phyloP scores from a whole-genome alignment of 1,139 yeast species.

The Kodamaea suecica region DNA sequence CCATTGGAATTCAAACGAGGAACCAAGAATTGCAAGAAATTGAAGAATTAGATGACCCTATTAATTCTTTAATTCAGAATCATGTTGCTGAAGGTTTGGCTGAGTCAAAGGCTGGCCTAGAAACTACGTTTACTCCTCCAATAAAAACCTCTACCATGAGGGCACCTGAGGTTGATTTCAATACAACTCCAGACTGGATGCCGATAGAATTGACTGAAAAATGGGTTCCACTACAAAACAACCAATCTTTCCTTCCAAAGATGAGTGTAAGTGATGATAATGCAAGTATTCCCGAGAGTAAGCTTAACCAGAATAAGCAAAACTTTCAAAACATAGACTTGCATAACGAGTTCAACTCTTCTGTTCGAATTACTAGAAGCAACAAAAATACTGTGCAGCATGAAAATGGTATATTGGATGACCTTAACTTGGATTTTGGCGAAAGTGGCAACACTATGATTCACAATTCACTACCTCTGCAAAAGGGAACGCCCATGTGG shows the following conservation, averaged over 20 bases:
- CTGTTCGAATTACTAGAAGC: conserved; percentile 30
- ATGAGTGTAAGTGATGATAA: conserved; percentile 3
- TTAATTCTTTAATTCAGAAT: too few species aligned
- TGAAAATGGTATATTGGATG: conserved; percentile 10
- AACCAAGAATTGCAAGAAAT: background rate
- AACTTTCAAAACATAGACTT: conserved; percentile 3
- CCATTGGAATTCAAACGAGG: conserved; percentile 1
- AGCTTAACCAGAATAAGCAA: background rate
- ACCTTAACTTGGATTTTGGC: conserved; percentile 20
- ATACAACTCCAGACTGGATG: conserved; percentile 46
- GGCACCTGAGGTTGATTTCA: conserved; percentile 11
- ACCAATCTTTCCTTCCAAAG: conserved; percentile 3
- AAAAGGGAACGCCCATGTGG: conserved; percentile 37
- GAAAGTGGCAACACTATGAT: conserved; percentile 35
- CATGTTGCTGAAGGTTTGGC: too few species aligned
- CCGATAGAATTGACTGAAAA: conserved; percentile 38
- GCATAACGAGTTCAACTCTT: conserved; percentile 24
- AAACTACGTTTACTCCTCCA: conserved; percentile 10
- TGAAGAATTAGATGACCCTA: background rate
- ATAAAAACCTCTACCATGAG: conserved; percentile 20
- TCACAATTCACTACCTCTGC: conserved; percentile 27
- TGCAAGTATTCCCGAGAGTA: too few species aligned
- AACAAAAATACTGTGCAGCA: conserved; percentile 7
- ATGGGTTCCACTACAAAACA: conserved; percentile 23
- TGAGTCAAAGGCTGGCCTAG: too few species aligned